A percentile compares a stretch with the other conserved stretches of the same genome.
phyloP scores from a whole-genome alignment of 2,329 filamentous ascomycete species.

The Curvularia hawaiiensis region DNA sequence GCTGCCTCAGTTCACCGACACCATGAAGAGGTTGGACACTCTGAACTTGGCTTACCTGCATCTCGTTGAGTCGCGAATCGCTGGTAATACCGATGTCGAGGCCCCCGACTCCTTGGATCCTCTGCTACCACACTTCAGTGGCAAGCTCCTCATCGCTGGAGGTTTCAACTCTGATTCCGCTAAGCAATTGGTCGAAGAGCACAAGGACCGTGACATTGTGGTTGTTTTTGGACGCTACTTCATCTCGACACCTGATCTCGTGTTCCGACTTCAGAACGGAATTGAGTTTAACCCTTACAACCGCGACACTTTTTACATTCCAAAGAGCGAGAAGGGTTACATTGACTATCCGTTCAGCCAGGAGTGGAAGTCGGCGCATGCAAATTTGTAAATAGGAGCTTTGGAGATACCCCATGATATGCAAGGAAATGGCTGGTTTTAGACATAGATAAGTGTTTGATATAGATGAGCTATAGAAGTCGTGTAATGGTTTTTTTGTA shows the following conservation, averaged over 20 bases:
- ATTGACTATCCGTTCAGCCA: slow-evolving; percentile 45
- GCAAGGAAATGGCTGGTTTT: not conserved
- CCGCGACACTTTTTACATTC: slow-evolving; percentile 52
- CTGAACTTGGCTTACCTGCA: slow-evolving; percentile 57
- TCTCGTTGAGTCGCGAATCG: slow-evolving; percentile 63
- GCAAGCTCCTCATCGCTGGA: slow-evolving; percentile 49
- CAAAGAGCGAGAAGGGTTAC: slow-evolving; percentile 47
- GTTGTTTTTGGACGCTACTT: slow-evolving; percentile 57
- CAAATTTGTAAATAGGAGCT: not conserved
- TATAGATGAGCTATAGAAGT: not conserved
- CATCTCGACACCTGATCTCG: slow-evolving; percentile 57
- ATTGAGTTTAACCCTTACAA: slow-evolving; percentile 54
- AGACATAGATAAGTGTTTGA: not conserved
- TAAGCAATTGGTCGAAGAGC: slow-evolving; percentile 46
- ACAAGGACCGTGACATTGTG: slow-evolving; percentile 51
- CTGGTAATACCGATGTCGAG: slow-evolving; percentile 49
- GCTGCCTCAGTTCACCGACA: slow-evolving; percentile 65
- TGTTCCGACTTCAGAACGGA: slow-evolving; percentile 52
- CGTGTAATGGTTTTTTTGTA: not conserved
- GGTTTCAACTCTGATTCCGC: slow-evolving; percentile 50
- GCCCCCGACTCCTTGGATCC: slow-evolving; percentile 29
- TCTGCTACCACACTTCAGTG: slow-evolving; percentile 31
- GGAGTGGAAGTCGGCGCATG: slow-evolving; percentile 20
- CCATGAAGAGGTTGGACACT: slow-evolving; percentile 58
- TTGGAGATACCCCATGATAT: not conserved